Conservation (phyloP, 2,329 filamentous ascomycete species). For the Juglanconis oblonga region DNA sequence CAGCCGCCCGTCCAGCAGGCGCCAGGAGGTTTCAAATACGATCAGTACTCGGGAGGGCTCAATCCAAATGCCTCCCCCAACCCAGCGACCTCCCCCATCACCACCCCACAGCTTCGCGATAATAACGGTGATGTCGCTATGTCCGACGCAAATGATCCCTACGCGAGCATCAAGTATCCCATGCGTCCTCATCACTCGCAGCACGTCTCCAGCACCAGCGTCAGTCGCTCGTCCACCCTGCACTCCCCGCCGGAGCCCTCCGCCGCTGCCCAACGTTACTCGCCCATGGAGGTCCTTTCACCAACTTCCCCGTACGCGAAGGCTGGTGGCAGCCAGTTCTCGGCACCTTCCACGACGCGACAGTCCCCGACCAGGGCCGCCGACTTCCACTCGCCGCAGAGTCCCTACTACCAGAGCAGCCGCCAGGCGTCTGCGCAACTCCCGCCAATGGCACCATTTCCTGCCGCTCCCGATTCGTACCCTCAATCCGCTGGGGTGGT, state of each 20-base stretch:
- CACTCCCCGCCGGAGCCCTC: conserved; percentile 76
- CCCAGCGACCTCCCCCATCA: conserved; percentile 56
- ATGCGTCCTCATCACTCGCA: conserved; percentile 76
- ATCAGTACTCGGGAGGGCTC: conserved; percentile 57
- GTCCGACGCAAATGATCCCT: conserved; percentile 81
- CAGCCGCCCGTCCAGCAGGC: conserved; percentile 43
- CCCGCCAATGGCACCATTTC: conserved; percentile 69
- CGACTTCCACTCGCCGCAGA: conserved; percentile 51
- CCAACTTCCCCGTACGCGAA: conserved; percentile 74
- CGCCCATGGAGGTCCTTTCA: conserved; percentile 88
- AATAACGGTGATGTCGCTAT: conserved; percentile 76
- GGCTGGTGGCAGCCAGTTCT: conserved; percentile 50
- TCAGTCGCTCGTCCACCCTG: conserved; percentile 52
- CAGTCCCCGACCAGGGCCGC: conserved; percentile 76
- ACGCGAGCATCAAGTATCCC: conserved; percentile 82
- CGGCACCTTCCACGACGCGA: conserved; percentile 53
- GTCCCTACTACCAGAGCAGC: conserved; percentile 44
- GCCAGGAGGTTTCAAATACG: conserved; percentile 63
- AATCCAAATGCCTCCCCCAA: conserved; percentile 36
- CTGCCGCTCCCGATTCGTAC: conserved; percentile 68
- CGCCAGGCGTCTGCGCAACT: conserved; percentile 60
- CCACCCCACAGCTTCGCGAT: conserved; percentile 62
- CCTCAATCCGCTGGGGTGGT: conserved; percentile 61
- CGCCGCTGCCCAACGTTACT: conserved; percentile 85
- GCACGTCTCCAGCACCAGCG: conserved; percentile 54